Percentiles rank a stretch among this genome's conserved stretches.
phyloP scores from a whole-genome alignment of 352 stramenopile species.

The Pythium aquatile region DNA sequence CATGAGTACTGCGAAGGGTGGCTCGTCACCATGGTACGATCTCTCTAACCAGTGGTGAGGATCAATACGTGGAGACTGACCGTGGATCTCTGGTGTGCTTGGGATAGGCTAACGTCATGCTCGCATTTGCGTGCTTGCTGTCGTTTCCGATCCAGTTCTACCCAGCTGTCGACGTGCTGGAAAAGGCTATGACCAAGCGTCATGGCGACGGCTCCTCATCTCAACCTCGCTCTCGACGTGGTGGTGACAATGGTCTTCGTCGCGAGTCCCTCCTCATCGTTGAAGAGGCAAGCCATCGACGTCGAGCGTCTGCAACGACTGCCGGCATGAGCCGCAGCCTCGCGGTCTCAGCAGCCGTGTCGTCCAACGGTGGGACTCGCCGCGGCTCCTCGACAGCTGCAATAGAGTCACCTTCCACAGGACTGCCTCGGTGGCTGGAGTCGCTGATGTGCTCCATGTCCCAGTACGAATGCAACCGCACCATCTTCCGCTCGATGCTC shows the following conservation, averaged over 20 bases:
- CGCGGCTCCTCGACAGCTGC: background rate
- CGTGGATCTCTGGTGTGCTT: background rate
- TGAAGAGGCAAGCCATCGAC: slow-evolving; percentile 29
- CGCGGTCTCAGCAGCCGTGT: slow-evolving; percentile 12
- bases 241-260: background rate
- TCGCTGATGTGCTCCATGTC: slow-evolving; percentile 48
- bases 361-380: background rate
- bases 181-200: slow-evolving; percentile 53
- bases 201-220: slow-evolving; percentile 9
- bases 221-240: slow-evolving; percentile 33
- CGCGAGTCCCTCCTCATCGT: slow-evolving; percentile 28
- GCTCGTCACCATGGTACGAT: slow-evolving; percentile 54
- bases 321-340: slow-evolving; percentile 22
- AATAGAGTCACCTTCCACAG: background rate
- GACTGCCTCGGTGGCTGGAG: slow-evolving; percentile 37
- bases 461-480: slow-evolving; percentile 78
- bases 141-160: slow-evolving; percentile 86
- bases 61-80: background rate
- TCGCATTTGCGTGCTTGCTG: slow-evolving; percentile 70
- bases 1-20: slow-evolving; percentile 70
- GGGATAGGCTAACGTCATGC: slow-evolving; percentile 55
- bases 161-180: slow-evolving; percentile 68
- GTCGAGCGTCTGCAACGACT: slow-evolving; percentile 34
- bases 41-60: background rate
- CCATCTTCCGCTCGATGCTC: slow-evolving; percentile 80